Base-by-base conservation (phyloP, 2,329 filamentous ascomycete species). In the Cytospora mali region DNA sequence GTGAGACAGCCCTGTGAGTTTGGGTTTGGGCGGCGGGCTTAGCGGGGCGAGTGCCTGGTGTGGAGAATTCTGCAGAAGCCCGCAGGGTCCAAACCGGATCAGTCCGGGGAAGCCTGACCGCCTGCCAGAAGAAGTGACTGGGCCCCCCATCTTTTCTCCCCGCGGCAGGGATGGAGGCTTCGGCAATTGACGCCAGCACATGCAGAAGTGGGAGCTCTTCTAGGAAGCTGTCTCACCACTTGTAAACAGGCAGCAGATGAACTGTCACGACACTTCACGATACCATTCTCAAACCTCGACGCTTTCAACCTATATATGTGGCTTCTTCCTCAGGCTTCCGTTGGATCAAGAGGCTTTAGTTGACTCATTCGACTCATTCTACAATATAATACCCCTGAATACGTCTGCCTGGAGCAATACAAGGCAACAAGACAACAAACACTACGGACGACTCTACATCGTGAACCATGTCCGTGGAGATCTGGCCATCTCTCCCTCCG, bases 401-500 rank as follows among this genome's bases (percentile, higher is more conserved):
- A 71, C 71, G 71, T 69, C 62, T 71, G 71, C 71, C 69, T 72
- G 62, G 55, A 49, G 13, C 57, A 59, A 61, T 61, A 50, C 54
- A 55, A 66, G 62, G 42, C 31, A 48, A 25, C 52, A 21, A 21
- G 6, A 51, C 28, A 28, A 52, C 21, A 10, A 46, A 21, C 18
- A 46, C 39, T n/a, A n/a, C 31, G 6, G 6, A 33, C 3, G 31
- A 13, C 3, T 21, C 18, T 4, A 46, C 39, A 46, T 46, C n/a
- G 39, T 10, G n/a, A 46, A 46, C 42, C 1, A 87, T 87, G 84
- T 84, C 84, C 66, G 73, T 86, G 68, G 81, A 80, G 67, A 80
- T 86, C 76, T 87, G 83, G 83, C 84, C 84, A 73, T 77, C 77
- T 68, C 73, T 86, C 62, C 74, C 81, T 58, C 77, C 79, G 4